Base-by-base conservation (phyloP, 1,284 basidiomycete species). In the Tilletia caries region DNA sequence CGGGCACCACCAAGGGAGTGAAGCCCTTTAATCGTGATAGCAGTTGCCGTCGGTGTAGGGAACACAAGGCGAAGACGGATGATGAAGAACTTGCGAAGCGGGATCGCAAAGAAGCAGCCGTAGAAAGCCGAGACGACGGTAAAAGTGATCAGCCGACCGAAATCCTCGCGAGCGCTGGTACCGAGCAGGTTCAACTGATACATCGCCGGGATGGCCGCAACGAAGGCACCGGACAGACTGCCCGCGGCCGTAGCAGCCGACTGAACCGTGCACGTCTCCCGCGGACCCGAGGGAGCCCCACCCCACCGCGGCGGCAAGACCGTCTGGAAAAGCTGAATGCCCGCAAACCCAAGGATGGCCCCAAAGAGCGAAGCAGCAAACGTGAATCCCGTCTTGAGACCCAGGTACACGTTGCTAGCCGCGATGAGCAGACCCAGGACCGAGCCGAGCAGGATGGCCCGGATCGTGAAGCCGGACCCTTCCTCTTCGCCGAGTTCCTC, bases 31-130 rank as follows among this genome's bases (percentile, higher is more conserved):
- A 90, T 89, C 23, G 89, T 89, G 77, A 87, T 88, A 23, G 89
- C 89, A 43, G 89, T 89, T 13, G 90, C 90, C 67, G 89, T 88
- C 18, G 88, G 88, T 1, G 89, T 89, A 1, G 89, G 89, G 85
- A 91, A 91, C 43, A 88, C 88, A 34, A 89, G 83, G 79, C 37
- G 37, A 10, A 89, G 88, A 79, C 88, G 87, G 67, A 90, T 84
- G 75, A 91, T 89, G 83, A 88, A 90, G 82, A 80, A 89, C 76
- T 87, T 87, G 71, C 88, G 86, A 34, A 89, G 83, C 0, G 89
- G 89, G 70, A 89, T 88, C 72, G 88, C 88, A 82, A 90, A 90
- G 83, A 89, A 88, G 71, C 89, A 86, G 58, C 89, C 89, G 75
- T 88, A 89, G 84, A 89, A 90, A 27, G 87, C 88, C 67, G 87